A percentile compares a stretch with the other conserved stretches of the same genome.
These are phyloP conservation scores for Phytophthora nicotianae DNA, from an alignment of 352 stramenopile genomes.

Conservation along the genomic window DNA sequence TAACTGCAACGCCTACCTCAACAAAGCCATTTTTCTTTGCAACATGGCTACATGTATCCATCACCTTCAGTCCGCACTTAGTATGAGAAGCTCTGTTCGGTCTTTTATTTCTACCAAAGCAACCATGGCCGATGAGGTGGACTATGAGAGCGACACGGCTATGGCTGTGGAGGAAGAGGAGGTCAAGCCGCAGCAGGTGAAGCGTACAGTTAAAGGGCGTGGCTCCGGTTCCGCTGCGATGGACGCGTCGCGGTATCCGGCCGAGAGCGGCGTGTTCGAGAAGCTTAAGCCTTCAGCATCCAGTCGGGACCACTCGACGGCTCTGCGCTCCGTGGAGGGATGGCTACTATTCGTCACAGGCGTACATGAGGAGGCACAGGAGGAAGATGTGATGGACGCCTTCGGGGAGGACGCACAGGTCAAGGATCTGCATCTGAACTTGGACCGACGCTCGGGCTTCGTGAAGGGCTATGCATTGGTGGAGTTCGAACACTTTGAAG, in stretches of 20 bases:
- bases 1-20: too few species aligned
- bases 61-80: slow-evolving; percentile 13
- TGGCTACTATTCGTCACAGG: slow-evolving; percentile 96
- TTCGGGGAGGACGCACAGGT: slow-evolving; percentile 96
- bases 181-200: slow-evolving; percentile 37
- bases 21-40: neutral
- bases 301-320: slow-evolving; percentile 48
- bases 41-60: slow-evolving; percentile 22
- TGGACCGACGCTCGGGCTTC: slow-evolving; percentile 95
- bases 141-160: slow-evolving; percentile 89
- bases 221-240: slow-evolving; percentile 69
- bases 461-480: slow-evolving; percentile 96
- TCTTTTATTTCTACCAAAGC: neutral
- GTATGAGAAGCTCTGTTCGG: neutral
- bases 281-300: slow-evolving; percentile 46
- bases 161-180: slow-evolving; percentile 85
- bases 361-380: slow-evolving; percentile 95
- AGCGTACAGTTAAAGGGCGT: slow-evolving; percentile 72
- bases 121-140: slow-evolving; percentile 81
- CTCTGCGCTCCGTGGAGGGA: slow-evolving; percentile 92
- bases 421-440: slow-evolving; percentile 96
- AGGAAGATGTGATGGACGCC: slow-evolving; percentile 95
- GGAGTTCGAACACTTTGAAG: slow-evolving; percentile 93
- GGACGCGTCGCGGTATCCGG: slow-evolving; percentile 74
- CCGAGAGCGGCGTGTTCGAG: slow-evolving; percentile 81